Conservation (phyloP, 371 early-diverging fungal genomes). For the Mortierella sp. region DNA sequence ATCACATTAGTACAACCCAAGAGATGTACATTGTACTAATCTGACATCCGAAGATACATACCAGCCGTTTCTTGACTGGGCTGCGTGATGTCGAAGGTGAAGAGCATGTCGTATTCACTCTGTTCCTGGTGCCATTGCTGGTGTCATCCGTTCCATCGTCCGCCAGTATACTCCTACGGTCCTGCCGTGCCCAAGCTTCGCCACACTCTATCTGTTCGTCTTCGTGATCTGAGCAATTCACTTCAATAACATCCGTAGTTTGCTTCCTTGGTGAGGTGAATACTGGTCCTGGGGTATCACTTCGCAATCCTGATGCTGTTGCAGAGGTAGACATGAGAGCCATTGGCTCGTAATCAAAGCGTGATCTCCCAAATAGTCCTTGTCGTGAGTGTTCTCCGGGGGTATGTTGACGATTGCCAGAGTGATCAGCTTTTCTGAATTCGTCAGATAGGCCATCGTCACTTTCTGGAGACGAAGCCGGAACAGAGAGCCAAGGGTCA, state of each 20-base stretch:
- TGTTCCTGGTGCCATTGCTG: too few relatives aligned
- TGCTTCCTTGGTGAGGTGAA: conserved; percentile 21
- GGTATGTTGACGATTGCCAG: background rate
- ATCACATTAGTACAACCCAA: too few relatives aligned
- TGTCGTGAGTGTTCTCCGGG: background rate
- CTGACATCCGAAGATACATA: too few relatives aligned
- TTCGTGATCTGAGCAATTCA: conserved; percentile 28
- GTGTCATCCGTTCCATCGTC: too few relatives aligned
- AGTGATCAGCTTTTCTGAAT: background rate
- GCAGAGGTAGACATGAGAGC: conserved; percentile 27
- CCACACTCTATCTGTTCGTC: conserved; percentile 12
- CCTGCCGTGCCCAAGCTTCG: conserved; percentile 4
- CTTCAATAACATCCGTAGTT: conserved; percentile 6
- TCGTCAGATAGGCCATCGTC: background rate
- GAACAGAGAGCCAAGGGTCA: conserved; percentile 38
- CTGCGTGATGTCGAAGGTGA: too few relatives aligned
- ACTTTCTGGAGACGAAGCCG: background rate
- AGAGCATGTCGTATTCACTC: too few relatives aligned
- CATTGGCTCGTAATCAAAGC: conserved; percentile 32
- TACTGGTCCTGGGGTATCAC: conserved; percentile 11
- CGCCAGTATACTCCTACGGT: too few relatives aligned
- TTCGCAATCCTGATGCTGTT: conserved; percentile 10
- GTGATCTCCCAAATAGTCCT: conserved; percentile 1
- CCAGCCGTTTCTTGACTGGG: too few relatives aligned
- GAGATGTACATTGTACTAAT: too few relatives aligned